These are phyloP conservation scores for Plenodomus lindquistii DNA, from an alignment of 2,329 filamentous ascomycete species.

Conservation along the genomic window DNA sequence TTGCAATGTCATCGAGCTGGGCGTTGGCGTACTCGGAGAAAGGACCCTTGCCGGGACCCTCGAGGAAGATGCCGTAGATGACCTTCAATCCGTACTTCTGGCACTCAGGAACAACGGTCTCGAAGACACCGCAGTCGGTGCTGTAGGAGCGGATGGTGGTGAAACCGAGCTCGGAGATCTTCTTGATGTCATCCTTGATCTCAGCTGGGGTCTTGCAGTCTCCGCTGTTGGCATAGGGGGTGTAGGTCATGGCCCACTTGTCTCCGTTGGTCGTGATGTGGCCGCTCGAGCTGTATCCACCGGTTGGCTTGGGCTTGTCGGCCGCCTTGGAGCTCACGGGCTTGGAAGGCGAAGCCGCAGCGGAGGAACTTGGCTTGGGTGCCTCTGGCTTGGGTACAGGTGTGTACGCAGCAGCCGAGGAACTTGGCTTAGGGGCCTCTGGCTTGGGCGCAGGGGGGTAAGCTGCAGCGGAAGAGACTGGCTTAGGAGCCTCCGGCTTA, in stretches of 20 bases:
- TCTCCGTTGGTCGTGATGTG: slow-evolving; percentile 48
- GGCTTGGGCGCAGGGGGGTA: slow-evolving; percentile 7
- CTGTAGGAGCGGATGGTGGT: slow-evolving; percentile 80
- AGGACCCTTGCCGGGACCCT: slow-evolving; percentile 54
- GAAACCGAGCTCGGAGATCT: slow-evolving; percentile 56
- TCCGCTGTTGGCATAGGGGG: slow-evolving; percentile 49
- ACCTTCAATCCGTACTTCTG: slow-evolving; percentile 70
- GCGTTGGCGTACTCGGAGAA: slow-evolving; percentile 61
- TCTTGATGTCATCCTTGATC: slow-evolving; percentile 47
- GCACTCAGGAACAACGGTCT: slow-evolving; percentile 73
- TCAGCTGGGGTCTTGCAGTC: slow-evolving; percentile 48
- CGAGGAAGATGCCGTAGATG: slow-evolving; percentile 88
- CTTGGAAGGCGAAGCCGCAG: slow-evolving; percentile 15
- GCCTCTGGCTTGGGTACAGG: not conserved
- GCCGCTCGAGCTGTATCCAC: slow-evolving; percentile 25
- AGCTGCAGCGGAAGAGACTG: no score
- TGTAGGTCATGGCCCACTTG: slow-evolving; percentile 56
- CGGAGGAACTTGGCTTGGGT: slow-evolving; percentile 7
- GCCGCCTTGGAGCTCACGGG: slow-evolving; percentile 26
- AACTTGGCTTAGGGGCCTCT: not conserved
- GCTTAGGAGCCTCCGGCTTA: slow-evolving; percentile 7
- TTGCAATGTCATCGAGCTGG: slow-evolving; percentile 74
- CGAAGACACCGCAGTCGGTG: slow-evolving; percentile 83
- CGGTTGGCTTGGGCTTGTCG: slow-evolving; percentile 36
- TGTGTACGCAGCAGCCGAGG: no score